Conservation (phyloP, 2,329 filamentous ascomycete genomes). For the Diplodia seriata region DNA sequence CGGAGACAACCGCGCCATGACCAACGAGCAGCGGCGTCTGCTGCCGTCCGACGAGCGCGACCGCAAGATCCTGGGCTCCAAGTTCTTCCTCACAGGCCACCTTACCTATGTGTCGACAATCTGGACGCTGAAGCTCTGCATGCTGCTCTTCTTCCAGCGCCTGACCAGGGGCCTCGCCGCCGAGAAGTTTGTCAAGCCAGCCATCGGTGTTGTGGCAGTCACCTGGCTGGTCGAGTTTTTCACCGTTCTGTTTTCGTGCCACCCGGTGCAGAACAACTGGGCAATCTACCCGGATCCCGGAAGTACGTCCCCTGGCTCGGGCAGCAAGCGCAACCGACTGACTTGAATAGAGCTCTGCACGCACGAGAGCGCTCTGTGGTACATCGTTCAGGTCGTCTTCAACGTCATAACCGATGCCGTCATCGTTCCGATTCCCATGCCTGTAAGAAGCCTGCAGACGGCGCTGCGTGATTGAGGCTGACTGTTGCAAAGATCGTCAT, state of each 20-base stretch:
- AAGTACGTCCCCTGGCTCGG: constrained; percentile 38
- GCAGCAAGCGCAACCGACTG: background rate
- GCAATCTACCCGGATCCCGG: constrained; percentile 50
- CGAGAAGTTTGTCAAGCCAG: constrained; percentile 46
- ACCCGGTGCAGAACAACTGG: constrained; percentile 47
- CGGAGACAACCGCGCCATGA: constrained; percentile 44
- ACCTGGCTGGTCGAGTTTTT: constrained; percentile 40
- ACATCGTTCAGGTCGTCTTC: constrained; percentile 44
- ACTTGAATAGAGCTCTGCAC: constrained; percentile 39
- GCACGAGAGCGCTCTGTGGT: constrained; percentile 44
- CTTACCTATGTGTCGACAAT: constrained; percentile 47
- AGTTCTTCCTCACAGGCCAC: constrained; percentile 49
- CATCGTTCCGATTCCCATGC: constrained; percentile 48
- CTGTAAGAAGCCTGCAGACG: constrained; percentile 32
- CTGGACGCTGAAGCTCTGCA: constrained; percentile 53
- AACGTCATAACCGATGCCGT: constrained; percentile 47
- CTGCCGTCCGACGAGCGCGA: constrained; percentile 41
- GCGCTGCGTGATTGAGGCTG: background rate
- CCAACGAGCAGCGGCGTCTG: constrained; percentile 41
- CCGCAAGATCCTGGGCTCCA: constrained; percentile 44
- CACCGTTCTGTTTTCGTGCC: constrained; percentile 40
- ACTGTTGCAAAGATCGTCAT: constrained; percentile 37
- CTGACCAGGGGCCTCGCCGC: constrained; percentile 47
- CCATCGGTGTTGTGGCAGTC: constrained; percentile 42
- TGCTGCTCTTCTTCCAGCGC: constrained; percentile 51